Evolutionary conservation across 139 green algal genomes (phyloP).

Genomic region (Edaphochlamys debaryana): DNA sequence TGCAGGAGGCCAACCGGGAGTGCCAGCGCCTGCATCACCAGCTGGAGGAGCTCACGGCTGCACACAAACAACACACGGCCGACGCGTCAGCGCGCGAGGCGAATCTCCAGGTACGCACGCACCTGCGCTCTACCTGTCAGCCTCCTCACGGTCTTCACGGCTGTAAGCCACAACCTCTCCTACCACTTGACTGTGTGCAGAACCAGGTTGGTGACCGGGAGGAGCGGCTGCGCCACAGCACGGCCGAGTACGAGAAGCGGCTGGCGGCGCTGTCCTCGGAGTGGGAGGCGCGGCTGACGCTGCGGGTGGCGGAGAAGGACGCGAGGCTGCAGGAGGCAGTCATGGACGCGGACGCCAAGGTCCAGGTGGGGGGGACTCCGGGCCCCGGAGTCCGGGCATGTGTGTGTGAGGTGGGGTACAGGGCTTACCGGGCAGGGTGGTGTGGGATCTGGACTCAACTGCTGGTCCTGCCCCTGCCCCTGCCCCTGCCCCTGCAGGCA

Average conservation of each 20-base stretch:
- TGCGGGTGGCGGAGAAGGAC: slow-evolving; percentile 18
- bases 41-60: slow-evolving; percentile 21
- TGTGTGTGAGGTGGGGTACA: too few relatives aligned
- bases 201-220: slow-evolving; percentile 25
- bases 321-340: slow-evolving; percentile 18
- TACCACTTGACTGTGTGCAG: too few relatives aligned
- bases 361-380: neutral
- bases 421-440: too few relatives aligned
- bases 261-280: neutral
- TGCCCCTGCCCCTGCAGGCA: neutral
- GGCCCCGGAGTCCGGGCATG: too few relatives aligned
- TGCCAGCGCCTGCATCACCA: slow-evolving; percentile 34
- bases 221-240: slow-evolving; percentile 1
- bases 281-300: slow-evolving; percentile 14
- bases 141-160: too few relatives aligned
- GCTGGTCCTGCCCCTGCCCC: too few relatives aligned
- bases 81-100: slow-evolving; percentile 3
- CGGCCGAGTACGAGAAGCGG: slow-evolving; percentile 8
- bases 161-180: too few relatives aligned
- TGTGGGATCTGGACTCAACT: too few relatives aligned
- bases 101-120: slow-evolving; percentile 13
- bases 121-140: too few relatives aligned
- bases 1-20: slow-evolving; percentile 36
- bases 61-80: slow-evolving; percentile 17
- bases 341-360: neutral